Evolutionary conservation across 331 rosid genomes (phyloP).

Genomic region (Malus hybrid): DNA sequence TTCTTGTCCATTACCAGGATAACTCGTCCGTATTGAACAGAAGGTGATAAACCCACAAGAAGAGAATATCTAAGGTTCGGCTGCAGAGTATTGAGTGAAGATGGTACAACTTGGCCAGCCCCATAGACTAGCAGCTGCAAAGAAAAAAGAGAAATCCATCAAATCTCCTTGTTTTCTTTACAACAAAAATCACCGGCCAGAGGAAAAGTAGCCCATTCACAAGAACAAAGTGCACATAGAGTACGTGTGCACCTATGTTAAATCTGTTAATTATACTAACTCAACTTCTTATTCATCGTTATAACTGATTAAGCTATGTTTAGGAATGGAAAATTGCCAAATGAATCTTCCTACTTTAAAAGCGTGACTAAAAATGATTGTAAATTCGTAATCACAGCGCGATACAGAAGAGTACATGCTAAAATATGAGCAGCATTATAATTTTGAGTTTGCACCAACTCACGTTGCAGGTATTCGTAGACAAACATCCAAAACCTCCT

Average conservation of each 20-base stretch:
- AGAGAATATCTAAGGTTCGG: conserved; percentile 63
- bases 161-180: conserved; percentile 1
- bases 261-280: too few species aligned
- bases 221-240: too few species aligned
- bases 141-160: background rate
- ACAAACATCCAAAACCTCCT: conserved; percentile 63
- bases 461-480: conserved; percentile 84
- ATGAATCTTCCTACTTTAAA: too few species aligned
- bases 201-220: too few species aligned
- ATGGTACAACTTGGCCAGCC: conserved; percentile 78
- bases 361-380: too few species aligned
- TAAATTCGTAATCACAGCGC: background rate
- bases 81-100: conserved; percentile 55
- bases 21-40: conserved; percentile 52
- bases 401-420: background rate
- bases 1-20: conserved; percentile 74
- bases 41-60: conserved; percentile 46
- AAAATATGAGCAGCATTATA: background rate
- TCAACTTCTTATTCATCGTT: too few species aligned
- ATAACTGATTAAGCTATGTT: too few species aligned
- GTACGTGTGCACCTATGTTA: too few species aligned
- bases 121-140: conserved; percentile 86
- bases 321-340: too few species aligned
- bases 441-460: conserved; percentile 35
- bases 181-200: too few species aligned